A percentile compares a stretch with the other conserved stretches of the same genome.
These are phyloP conservation scores for Helicocarpus griseus DNA, from an alignment of 2,329 filamentous ascomycete species.

Conservation along the genomic window DNA sequence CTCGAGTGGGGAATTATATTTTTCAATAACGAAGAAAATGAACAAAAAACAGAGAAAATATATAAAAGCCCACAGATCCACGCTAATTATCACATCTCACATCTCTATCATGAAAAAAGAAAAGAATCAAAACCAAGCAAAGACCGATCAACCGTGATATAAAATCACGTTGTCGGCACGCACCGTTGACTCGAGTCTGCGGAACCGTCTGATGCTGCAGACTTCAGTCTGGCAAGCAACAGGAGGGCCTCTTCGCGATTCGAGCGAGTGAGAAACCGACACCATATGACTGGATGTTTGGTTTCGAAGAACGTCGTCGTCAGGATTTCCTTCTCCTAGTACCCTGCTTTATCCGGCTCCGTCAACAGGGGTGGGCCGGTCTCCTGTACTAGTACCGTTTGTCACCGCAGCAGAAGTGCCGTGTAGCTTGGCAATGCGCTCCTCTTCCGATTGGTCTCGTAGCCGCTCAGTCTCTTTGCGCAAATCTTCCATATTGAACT, in stretches of 20 bases:
- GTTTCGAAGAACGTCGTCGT: not conserved
- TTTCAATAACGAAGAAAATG: not conserved
- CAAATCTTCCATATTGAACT: slow-evolving; percentile 63
- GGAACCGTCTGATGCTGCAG: too few species aligned
- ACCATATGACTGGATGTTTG: not conserved
- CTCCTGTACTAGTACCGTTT: not conserved
- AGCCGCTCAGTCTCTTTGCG: slow-evolving; percentile 75
- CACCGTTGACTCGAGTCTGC: not conserved
- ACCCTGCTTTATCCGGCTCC: slow-evolving; percentile 5
- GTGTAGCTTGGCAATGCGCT: slow-evolving; percentile 41
- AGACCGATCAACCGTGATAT: not conserved
- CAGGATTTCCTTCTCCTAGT: not conserved
- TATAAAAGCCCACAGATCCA: not conserved
- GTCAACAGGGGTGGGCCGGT: slow-evolving; percentile 4
- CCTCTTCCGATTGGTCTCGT: slow-evolving; percentile 66
- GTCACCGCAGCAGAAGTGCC: slow-evolving; percentile 13
- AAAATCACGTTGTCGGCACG: too few species aligned
- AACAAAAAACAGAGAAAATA: not conserved
- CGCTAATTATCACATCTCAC: not conserved
- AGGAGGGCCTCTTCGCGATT: too few species aligned
- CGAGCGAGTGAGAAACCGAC: not conserved
- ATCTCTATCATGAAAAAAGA: not conserved
- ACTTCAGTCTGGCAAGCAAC: too few species aligned
- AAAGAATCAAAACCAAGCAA: not conserved
- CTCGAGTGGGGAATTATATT: not conserved